These are phyloP conservation scores for Aaosphaeria arxii DNA, from an alignment of 2,329 filamentous ascomycete species.

Conservation along the genomic window DNA sequence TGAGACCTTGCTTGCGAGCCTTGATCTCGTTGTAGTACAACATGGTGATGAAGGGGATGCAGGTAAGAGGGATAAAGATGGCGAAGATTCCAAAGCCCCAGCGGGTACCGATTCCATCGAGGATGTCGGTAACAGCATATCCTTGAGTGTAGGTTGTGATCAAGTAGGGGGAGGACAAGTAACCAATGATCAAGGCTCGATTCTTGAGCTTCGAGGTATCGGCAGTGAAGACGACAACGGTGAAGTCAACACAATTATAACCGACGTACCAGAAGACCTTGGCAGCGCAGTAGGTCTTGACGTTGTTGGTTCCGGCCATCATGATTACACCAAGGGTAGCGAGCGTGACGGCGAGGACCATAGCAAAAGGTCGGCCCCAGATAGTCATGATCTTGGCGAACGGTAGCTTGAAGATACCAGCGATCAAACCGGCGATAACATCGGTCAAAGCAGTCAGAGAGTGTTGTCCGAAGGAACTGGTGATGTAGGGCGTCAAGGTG, in stretches of 20 bases:
- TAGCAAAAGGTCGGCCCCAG: conserved; percentile 40
- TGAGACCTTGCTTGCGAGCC: conserved; percentile 54
- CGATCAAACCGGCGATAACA: conserved; percentile 38
- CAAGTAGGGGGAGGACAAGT: conserved; percentile 12
- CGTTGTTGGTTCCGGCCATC: conserved; percentile 63
- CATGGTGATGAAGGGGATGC: conserved; percentile 57
- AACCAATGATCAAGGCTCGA: conserved; percentile 59
- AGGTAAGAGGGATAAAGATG: conserved; percentile 59
- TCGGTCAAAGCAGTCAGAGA: conserved; percentile 37
- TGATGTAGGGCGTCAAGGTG: conserved; percentile 42
- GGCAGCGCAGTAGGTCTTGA: conserved; percentile 62
- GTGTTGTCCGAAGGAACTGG: conserved; percentile 34
- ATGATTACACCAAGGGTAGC: conserved; percentile 53
- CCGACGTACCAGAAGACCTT: conserved; percentile 68
- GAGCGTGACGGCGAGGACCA: conserved; percentile 30
- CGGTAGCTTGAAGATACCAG: conserved; percentile 40
- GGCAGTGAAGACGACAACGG: conserved; percentile 63
- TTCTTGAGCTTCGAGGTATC: conserved; percentile 64
- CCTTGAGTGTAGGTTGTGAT: conserved; percentile 26
- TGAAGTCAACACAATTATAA: conserved; percentile 51
- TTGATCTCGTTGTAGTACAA: conserved; percentile 58
- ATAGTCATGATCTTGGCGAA: conserved; percentile 44
- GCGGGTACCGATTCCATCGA: conserved; percentile 54
- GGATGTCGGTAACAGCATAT: conserved; percentile 39
- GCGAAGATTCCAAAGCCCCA: conserved; percentile 67